Evolutionary conservation across 2,329 filamentous ascomycete genomes (phyloP).

Genomic region (Phialemonium atrogriseum): DNA sequence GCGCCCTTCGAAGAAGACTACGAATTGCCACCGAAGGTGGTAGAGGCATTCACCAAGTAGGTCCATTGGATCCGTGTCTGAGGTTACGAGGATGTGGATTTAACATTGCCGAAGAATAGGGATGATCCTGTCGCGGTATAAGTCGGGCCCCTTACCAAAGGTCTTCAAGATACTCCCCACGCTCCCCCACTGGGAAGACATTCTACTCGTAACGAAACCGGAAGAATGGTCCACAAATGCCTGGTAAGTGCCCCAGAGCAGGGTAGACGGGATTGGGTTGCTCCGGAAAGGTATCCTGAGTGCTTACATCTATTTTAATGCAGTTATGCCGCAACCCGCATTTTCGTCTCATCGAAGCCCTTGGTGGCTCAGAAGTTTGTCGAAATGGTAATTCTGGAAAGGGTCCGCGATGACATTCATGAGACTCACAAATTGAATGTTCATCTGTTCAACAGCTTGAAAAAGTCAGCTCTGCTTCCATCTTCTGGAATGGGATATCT

Average conservation of each 20-base stretch:
- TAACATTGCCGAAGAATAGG: constrained; percentile 53
- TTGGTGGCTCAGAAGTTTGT: constrained; percentile 76
- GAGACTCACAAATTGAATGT: constrained; percentile 94
- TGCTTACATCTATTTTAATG: constrained; percentile 23
- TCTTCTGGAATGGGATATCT: too few species aligned
- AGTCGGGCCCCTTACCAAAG: constrained; percentile 92
- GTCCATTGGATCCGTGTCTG: constrained; percentile 13
- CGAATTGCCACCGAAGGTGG: constrained; percentile 81
- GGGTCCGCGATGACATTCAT: constrained; percentile 87
- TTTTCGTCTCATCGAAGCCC: constrained; percentile 83
- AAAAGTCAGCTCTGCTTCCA: too few species aligned
- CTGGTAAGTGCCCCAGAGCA: constrained; percentile 7
- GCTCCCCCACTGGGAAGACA: constrained; percentile 68
- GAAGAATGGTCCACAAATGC: constrained; percentile 56
- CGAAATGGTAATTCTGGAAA: constrained; percentile 77
- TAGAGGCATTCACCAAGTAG: constrained; percentile 88
- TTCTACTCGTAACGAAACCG: constrained; percentile 9
- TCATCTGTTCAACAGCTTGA: constrained; percentile 87
- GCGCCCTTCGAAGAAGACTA: constrained; percentile 72
- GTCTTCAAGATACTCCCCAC: constrained; percentile 96
- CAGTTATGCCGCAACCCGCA: constrained; percentile 79
- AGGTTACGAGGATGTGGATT: constrained; percentile 9
- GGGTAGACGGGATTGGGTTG: too few species aligned
- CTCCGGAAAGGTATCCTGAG: too few species aligned
- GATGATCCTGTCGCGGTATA: constrained; percentile 82